phyloP scores from a whole-genome alignment of 2,329 filamentous ascomycete genomes.

The Epicoccum nigrum region DNA sequence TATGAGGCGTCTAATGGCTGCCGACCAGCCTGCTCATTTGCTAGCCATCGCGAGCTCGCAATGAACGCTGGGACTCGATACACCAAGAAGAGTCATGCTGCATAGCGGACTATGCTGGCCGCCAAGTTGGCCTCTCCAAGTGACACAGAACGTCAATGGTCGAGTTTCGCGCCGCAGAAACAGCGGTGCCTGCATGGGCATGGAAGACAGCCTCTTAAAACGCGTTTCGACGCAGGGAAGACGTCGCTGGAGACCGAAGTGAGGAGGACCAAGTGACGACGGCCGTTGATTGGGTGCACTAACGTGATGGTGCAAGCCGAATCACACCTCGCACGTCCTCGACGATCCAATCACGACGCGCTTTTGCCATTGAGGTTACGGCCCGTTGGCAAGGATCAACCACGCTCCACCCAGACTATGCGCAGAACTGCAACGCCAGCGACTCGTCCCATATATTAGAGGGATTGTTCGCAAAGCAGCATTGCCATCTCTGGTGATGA shows the following conservation, averaged over 20 bases:
- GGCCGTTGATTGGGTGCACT: conserved; percentile 24
- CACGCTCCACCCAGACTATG: conserved; percentile 15
- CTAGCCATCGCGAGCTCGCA: conserved; percentile 30
- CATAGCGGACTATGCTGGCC: conserved; percentile 30
- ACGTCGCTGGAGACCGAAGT: conserved; percentile 31
- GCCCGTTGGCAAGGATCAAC: conserved; percentile 34
- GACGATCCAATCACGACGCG: conserved; percentile 13
- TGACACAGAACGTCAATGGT: conserved; percentile 40
- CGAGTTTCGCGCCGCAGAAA: conserved; percentile 40
- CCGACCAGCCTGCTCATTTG: conserved; percentile 37
- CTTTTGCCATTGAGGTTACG: conserved; percentile 23
- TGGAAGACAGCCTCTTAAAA: conserved; percentile 36
- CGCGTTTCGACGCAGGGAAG: conserved; percentile 28
- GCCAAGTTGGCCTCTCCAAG: conserved; percentile 36
- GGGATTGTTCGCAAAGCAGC: conserved; percentile 7
- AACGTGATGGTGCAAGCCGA: conserved; percentile 19
- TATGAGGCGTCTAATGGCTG: conserved; percentile 45
- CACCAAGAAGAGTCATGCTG: conserved; percentile 34
- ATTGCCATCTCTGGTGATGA: conserved; percentile 23
- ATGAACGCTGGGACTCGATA: conserved; percentile 37
- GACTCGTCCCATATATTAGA: conserved; percentile 18
- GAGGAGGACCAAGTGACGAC: conserved; percentile 19
- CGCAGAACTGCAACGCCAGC: conserved; percentile 14
- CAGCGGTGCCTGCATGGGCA: conserved; percentile 44
- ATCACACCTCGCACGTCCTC: conserved; percentile 16